Conservation (phyloP, 2,329 filamentous ascomycete genomes). For the Fusarium sp. region DNA sequence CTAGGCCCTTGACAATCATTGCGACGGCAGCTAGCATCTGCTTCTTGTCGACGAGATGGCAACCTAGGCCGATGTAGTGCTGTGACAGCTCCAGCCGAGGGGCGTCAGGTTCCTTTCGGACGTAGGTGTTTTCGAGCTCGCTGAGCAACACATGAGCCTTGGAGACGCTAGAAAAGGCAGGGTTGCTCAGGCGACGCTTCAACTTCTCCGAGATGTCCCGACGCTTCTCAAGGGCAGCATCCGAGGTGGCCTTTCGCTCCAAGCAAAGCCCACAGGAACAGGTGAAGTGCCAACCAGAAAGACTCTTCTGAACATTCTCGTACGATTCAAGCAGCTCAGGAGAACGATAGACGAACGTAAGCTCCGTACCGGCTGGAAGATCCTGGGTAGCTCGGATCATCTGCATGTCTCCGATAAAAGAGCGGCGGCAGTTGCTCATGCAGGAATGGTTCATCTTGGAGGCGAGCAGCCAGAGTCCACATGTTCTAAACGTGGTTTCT, state of each 20-base stretch:
- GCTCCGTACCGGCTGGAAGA: conserved; percentile 56
- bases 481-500: conserved; percentile 2
- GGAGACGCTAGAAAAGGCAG: neutral
- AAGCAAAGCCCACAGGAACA: conserved; percentile 55
- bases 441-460: conserved; percentile 66
- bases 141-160: conserved; percentile 28
- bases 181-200: neutral
- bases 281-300: conserved; percentile 53
- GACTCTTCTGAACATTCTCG: conserved; percentile 36
- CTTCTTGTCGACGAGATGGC: neutral
- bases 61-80: neutral
- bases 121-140: conserved; percentile 38
- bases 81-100: conserved; percentile 4
- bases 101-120: neutral
- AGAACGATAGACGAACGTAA: conserved; percentile 53
- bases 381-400: conserved; percentile 59
- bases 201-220: conserved; percentile 17
- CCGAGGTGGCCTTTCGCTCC: conserved; percentile 36
- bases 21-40: neutral
- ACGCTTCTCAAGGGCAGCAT: conserved; percentile 21
- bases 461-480: conserved; percentile 59
- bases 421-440: conserved; percentile 54
- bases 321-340: conserved; percentile 43
- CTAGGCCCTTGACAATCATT: conserved; percentile 3
- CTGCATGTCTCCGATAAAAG: conserved; percentile 66